Conservation (phyloP, 768 basidiomycete genomes). For the Tylopilus sp. region DNA sequence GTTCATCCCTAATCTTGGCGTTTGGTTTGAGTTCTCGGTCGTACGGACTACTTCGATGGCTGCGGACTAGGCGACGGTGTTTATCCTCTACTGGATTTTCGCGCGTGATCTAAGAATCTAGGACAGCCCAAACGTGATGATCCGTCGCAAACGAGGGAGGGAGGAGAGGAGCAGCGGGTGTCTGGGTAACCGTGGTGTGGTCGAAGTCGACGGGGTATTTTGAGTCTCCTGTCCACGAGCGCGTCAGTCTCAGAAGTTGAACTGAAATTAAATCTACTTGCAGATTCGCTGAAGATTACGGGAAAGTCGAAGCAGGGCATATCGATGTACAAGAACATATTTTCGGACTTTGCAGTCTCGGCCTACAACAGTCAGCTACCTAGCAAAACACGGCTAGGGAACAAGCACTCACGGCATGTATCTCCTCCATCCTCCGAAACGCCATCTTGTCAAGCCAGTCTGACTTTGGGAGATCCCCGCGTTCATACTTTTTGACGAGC, state of each 20-base stretch:
- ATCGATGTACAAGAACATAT: slow-evolving; percentile 95
- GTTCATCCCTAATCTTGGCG: slow-evolving; percentile 89
- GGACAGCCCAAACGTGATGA: slow-evolving; percentile 76
- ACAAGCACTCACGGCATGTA: slow-evolving; percentile 68
- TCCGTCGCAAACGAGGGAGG: slow-evolving; percentile 57
- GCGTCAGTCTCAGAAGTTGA: neutral
- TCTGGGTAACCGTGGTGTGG: slow-evolving; percentile 40
- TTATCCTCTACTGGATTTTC: slow-evolving; percentile 99
- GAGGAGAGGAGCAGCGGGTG: slow-evolving; percentile 38
- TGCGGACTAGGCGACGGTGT: slow-evolving; percentile 88
- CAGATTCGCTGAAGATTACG: slow-evolving; percentile 90
- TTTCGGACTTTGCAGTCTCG: slow-evolving; percentile 88
- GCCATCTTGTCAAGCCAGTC: slow-evolving; percentile 95
- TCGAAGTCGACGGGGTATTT: slow-evolving; percentile 39
- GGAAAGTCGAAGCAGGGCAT: slow-evolving; percentile 96
- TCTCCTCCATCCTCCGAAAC: slow-evolving; percentile 93
- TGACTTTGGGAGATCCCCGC: slow-evolving; percentile 88
- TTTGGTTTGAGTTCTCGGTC: slow-evolving; percentile 97
- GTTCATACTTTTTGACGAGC: slow-evolving; percentile 94
- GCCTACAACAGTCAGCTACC: slow-evolving; percentile 48
- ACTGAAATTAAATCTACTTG: slow-evolving; percentile 32
- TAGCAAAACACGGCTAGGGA: neutral
- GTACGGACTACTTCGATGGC: slow-evolving; percentile 91
- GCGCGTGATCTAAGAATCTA: slow-evolving; percentile 86
- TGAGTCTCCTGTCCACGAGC: slow-evolving; percentile 37